These are phyloP conservation scores for Magnaporthales sp. DNA, from an alignment of 2,329 filamentous ascomycete species.

Conservation along the genomic window DNA sequence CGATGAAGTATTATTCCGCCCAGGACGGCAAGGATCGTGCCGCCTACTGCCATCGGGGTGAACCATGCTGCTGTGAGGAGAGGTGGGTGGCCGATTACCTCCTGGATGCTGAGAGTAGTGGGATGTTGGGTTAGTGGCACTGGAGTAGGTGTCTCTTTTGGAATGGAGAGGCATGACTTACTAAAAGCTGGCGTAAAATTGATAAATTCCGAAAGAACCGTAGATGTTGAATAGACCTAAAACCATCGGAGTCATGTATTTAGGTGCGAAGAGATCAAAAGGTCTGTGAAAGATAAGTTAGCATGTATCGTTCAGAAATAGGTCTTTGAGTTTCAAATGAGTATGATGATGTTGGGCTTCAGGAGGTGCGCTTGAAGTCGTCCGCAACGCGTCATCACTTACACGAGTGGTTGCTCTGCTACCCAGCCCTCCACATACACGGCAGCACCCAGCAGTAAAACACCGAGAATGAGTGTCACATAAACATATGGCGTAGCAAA, in stretches of 20 bases:
- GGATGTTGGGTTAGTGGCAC: neutral
- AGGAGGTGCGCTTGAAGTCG: neutral
- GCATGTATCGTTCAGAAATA: neutral
- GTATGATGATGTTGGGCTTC: neutral
- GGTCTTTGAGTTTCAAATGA: neutral
- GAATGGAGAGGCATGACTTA: constrained; percentile 33
- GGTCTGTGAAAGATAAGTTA: constrained; percentile 28
- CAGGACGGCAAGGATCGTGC: constrained; percentile 52
- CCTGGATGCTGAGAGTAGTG: constrained; percentile 41
- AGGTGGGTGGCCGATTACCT: constrained; percentile 48
- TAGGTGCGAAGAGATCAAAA: constrained; percentile 58
- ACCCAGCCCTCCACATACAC: constrained; percentile 68
- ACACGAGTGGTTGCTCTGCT: constrained; percentile 55
- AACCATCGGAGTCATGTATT: constrained; percentile 57
- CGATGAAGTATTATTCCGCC: constrained; percentile 62
- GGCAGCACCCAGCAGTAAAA: constrained; percentile 47
- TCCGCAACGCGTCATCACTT: neutral
- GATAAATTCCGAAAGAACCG: constrained; percentile 57
- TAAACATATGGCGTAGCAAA: constrained; percentile 71
- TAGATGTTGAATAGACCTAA: constrained; percentile 57
- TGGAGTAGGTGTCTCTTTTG: constrained; percentile 20
- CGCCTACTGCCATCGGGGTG: constrained; percentile 58
- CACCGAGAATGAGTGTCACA: constrained; percentile 54
- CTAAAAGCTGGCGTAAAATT: constrained; percentile 65
- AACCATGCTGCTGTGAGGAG: constrained; percentile 62